Evolutionary conservation across 2,329 filamentous ascomycete species (phyloP).

Genomic region (Hymenoscyphus fraxineus): DNA sequence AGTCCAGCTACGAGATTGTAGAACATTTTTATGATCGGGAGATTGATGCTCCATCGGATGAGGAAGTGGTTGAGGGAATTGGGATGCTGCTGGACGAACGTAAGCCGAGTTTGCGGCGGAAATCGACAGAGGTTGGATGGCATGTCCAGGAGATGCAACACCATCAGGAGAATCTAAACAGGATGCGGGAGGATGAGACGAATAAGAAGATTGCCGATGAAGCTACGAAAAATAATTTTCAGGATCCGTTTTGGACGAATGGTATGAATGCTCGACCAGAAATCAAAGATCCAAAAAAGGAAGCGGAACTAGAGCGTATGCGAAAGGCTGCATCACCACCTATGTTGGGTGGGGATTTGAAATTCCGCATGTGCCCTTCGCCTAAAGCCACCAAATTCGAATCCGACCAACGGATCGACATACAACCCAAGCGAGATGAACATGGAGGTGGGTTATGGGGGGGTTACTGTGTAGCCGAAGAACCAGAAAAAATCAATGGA

Average conservation of each 20-base stretch:
- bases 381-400: slow-evolving; percentile 83
- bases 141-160: slow-evolving; percentile 35
- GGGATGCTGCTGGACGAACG: slow-evolving; percentile 29
- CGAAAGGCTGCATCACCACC: slow-evolving; percentile 65
- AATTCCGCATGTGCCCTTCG: slow-evolving; percentile 76
- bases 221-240: slow-evolving; percentile 31
- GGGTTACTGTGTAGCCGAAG: slow-evolving; percentile 57
- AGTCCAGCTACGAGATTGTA: slow-evolving; percentile 40
- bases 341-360: slow-evolving; percentile 80
- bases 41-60: slow-evolving; percentile 33
- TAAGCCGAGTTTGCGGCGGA: slow-evolving; percentile 21
- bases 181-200: slow-evolving; percentile 34
- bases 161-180: slow-evolving; percentile 34
- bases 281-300: slow-evolving; percentile 26
- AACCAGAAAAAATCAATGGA: slow-evolving; percentile 35
- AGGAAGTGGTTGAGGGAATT: slow-evolving; percentile 31
- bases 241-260: slow-evolving; percentile 36
- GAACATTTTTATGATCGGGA: slow-evolving; percentile 37
- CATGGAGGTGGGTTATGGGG: slow-evolving; percentile 71
- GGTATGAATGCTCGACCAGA: slow-evolving; percentile 29
- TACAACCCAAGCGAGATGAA: slow-evolving; percentile 50
- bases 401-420: slow-evolving; percentile 61
- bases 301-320: slow-evolving; percentile 46
- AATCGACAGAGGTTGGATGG: slow-evolving; percentile 34
- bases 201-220: slow-evolving; percentile 34